Evolutionary conservation across 164 flowering plant genomes (phyloP).

Genomic region (Aristolochia californica): DNA sequence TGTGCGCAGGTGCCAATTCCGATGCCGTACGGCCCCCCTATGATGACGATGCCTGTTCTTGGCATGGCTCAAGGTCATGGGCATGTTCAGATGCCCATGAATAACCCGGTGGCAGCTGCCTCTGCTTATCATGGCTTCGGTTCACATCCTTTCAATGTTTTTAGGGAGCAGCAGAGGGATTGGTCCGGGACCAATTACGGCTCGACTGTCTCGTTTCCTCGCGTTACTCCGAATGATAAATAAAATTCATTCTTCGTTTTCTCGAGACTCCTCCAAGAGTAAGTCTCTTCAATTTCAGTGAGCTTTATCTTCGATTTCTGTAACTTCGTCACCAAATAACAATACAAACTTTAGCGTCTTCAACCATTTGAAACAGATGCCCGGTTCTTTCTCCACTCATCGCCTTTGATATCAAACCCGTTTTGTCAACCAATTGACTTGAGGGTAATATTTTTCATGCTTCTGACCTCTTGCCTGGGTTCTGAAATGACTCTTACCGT

Average conservation of each 20-base stretch:
- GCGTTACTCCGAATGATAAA: conserved; percentile 14
- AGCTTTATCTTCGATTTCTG: not conserved
- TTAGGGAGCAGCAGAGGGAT: conserved; percentile 18
- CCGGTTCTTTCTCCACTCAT: too few species aligned
- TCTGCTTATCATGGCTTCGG: conserved; percentile 16
- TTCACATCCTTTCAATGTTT: conserved; percentile 14
- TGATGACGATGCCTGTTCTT: conserved; percentile 28
- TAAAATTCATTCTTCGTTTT: conserved; percentile 3
- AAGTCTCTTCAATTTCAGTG: not conserved
- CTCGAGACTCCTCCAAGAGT: not conserved
- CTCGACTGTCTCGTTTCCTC: conserved; percentile 14
- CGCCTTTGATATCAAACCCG: too few species aligned
- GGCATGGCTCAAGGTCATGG: conserved; percentile 27
- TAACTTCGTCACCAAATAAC: not conserved
- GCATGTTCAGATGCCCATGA: conserved; percentile 24
- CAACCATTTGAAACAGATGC: too few species aligned
- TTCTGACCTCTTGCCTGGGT: too few species aligned
- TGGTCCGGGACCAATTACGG: conserved; percentile 13
- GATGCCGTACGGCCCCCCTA: conserved; percentile 25
- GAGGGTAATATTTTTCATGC: too few species aligned
- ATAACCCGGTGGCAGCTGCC: conserved; percentile 5
- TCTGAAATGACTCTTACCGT: too few species aligned
- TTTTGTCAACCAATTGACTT: too few species aligned
- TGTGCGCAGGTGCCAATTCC: conserved; percentile 25
- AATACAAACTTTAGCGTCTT: too few species aligned